phyloP scores from a whole-genome alignment of 2,329 filamentous ascomycete species.

The Madurella fahalii region DNA sequence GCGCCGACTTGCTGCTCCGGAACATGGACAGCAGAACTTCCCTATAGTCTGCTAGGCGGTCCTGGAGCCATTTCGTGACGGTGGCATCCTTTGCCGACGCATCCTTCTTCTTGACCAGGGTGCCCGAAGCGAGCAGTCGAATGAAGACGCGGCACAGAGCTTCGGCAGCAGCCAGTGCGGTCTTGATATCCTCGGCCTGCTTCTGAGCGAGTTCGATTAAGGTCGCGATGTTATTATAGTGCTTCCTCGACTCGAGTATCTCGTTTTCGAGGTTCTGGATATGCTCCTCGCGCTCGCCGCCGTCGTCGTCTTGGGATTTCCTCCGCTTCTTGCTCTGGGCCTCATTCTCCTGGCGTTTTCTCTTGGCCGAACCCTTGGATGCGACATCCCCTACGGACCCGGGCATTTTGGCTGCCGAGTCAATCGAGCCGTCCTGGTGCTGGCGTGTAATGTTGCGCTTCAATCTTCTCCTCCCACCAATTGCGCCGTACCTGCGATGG shows the following conservation, averaged over 20 bases:
- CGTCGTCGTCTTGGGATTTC: conserved; percentile 42
- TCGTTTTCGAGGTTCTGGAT: conserved; percentile 74
- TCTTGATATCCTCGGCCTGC: conserved; percentile 47
- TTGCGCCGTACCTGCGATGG: not conserved
- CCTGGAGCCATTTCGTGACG: conserved; percentile 74
- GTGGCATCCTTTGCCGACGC: conserved; percentile 69
- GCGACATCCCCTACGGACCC: conserved; percentile 6
- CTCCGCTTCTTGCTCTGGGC: conserved; percentile 49
- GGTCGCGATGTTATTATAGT: conserved; percentile 85
- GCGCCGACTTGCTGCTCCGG: conserved; percentile 56
- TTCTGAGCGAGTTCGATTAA: conserved; percentile 60
- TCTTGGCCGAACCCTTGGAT: conserved; percentile 36
- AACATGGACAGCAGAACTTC: conserved; percentile 59
- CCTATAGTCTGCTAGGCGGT: conserved; percentile 69
- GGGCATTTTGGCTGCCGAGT: conserved; percentile 12
- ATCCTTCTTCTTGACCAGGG: conserved; percentile 60
- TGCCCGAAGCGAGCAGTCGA: conserved; percentile 70
- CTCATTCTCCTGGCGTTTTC: conserved; percentile 45
- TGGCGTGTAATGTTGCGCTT: not conserved
- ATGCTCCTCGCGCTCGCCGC: conserved; percentile 54
- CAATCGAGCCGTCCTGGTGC: not conserved
- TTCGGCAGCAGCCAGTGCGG: conserved; percentile 66
- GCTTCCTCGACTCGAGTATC: conserved; percentile 78
- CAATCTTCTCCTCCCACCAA: not conserved
- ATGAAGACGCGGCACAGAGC: conserved; percentile 84